Conservation (phyloP, 2,329 filamentous ascomycete species). For the Hortaea werneckii region DNA sequence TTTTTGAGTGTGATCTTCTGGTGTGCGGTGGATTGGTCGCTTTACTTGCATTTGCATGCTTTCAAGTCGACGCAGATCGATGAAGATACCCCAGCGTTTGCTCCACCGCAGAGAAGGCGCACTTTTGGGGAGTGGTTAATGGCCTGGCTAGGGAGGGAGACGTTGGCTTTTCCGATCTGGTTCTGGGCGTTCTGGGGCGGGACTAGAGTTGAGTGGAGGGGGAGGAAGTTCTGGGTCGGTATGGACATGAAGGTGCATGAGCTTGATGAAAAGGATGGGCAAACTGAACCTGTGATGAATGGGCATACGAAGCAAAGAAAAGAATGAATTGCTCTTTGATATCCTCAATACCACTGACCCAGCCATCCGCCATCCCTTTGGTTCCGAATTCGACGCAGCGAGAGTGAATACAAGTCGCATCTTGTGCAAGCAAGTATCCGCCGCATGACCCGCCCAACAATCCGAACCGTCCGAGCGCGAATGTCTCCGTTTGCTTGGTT, state of each 20-base stretch:
- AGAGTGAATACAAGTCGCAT: too few relatives aligned
- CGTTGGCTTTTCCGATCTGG: constrained; percentile 82
- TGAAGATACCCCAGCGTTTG: constrained; percentile 64
- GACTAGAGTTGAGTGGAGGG: constrained; percentile 77
- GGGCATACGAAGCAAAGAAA: background rate
- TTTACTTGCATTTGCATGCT: constrained; percentile 66
- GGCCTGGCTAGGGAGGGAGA: constrained; percentile 78
- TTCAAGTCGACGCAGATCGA: constrained; percentile 61
- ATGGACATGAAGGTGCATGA: constrained; percentile 72
- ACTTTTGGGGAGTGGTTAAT: constrained; percentile 60
- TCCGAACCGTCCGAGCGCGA: background rate
- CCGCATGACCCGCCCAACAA: background rate
- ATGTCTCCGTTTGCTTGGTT: background rate
- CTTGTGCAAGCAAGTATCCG: background rate
- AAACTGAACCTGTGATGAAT: background rate
- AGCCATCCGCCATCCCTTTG: background rate
- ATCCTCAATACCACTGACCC: background rate
- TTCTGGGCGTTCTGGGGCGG: constrained; percentile 81
- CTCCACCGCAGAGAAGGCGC: constrained; percentile 42
- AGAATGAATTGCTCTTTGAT: background rate
- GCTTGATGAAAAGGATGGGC: constrained; percentile 8
- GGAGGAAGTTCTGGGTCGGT: constrained; percentile 68
- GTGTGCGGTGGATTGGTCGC: constrained; percentile 64
- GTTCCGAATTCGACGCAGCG: too few relatives aligned
- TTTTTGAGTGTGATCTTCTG: constrained; percentile 54